Conservation (phyloP, 441 rosid genomes). For the Mallotus japonicus region DNA sequence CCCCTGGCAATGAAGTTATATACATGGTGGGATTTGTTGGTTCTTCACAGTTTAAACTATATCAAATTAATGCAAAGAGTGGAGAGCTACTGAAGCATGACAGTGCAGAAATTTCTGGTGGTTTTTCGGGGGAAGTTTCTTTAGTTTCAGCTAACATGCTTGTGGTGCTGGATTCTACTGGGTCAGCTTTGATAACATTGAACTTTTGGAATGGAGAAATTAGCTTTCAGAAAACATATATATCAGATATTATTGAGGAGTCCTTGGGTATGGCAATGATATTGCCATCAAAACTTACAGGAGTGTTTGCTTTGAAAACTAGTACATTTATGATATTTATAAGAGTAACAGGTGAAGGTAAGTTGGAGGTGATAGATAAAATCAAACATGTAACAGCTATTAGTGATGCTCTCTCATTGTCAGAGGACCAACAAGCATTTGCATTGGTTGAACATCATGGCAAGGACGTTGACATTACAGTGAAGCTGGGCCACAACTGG, state of each 20-base stretch:
- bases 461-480: slow-evolving; percentile 59
- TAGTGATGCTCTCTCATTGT: slow-evolving; percentile 72
- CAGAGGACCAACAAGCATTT: slow-evolving; percentile 69
- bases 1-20: slow-evolving; percentile 51
- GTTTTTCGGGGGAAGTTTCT: slow-evolving; percentile 58
- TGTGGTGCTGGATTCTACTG: slow-evolving; percentile 68
- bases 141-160: slow-evolving; percentile 63
- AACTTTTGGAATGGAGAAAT: slow-evolving; percentile 56
- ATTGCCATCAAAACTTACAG: slow-evolving; percentile 53
- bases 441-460: slow-evolving; percentile 67
- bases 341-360: slow-evolving; percentile 52
- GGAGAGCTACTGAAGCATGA: slow-evolving; percentile 77
- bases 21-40: slow-evolving; percentile 66
- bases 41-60: slow-evolving; percentile 60
- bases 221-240: slow-evolving; percentile 51
- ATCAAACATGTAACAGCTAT: slow-evolving; percentile 54
- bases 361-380: slow-evolving; percentile 70
- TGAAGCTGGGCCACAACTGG: slow-evolving; percentile 70
- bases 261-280: slow-evolving; percentile 48
- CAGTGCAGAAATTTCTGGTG: slow-evolving; percentile 59
- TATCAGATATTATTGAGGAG: slow-evolving; percentile 58
- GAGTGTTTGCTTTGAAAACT: slow-evolving; percentile 59
- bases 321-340: slow-evolving; percentile 42
- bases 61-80: slow-evolving; percentile 62
- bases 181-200: slow-evolving; percentile 55